Percentiles rank a stretch among this genome's conserved stretches.
Evolutionary conservation across 1,284 basidiomycete genomes (phyloP).

Genomic region (Macrocybe sp.): DNA sequence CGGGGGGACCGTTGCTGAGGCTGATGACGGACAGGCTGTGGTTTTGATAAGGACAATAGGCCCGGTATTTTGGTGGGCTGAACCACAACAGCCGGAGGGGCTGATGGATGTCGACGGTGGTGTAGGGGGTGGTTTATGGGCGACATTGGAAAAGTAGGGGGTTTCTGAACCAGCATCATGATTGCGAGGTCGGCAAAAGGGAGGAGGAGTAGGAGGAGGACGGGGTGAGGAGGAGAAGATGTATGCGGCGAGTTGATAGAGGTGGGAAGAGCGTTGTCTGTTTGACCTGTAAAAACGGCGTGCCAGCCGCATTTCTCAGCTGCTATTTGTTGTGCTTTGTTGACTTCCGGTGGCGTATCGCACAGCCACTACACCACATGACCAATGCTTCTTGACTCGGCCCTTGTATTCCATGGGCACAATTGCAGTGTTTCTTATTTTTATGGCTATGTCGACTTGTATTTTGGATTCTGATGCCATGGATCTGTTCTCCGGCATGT

Average conservation of each 20-base stretch:
- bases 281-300: neutral
- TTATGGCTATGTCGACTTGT: too few species aligned
- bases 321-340: conserved; percentile 12
- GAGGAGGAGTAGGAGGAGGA: conserved; percentile 20
- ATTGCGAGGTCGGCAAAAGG: conserved; percentile 17
- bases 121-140: conserved; percentile 27
- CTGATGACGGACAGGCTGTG: conserved; percentile 28
- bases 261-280: conserved; percentile 2
- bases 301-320: conserved; percentile 11
- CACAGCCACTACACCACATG: too few species aligned
- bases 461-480: too few species aligned
- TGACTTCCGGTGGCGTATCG: conserved; percentile 12
- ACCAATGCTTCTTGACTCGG: too few species aligned
- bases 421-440: too few species aligned
- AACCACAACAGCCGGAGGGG: conserved; percentile 58
- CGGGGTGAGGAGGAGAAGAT: conserved; percentile 4
- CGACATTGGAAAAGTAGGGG: conserved; percentile 31
- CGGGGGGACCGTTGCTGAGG: conserved; percentile 31
- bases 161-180: conserved; percentile 68
- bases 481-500: too few species aligned
- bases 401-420: too few species aligned
- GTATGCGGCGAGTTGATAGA: conserved; percentile 7
- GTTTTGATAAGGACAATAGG: conserved; percentile 64
- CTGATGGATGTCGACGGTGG: conserved; percentile 63
- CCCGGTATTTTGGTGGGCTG: conserved; percentile 69